Evolutionary conservation across 139 green algal species (phyloP), one percentile per base, ranked within the genome.

Genomic region (Microglena sp.): DNA sequence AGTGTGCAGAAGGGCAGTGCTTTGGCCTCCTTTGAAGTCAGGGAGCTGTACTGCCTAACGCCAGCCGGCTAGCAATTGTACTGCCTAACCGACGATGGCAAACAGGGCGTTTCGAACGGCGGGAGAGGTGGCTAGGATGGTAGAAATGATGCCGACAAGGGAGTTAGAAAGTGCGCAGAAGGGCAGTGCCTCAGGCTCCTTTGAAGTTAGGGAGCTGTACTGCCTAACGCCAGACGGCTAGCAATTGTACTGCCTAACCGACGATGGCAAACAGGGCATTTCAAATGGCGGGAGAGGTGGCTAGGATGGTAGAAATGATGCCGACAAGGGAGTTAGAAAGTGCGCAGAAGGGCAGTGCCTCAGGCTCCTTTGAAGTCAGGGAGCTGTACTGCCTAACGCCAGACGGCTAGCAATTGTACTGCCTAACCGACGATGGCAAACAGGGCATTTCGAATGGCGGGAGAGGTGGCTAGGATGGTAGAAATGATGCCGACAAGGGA

Each of bases 1-100:
- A 96, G 67, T 1, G 88, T 89, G 53, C 83, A 91, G 72, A 91
- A 96, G 4, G 90, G 90, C 33, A 96, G 69, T 4, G 89, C 84
- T 57, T 95, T 84, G 7, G 87, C 86, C 70, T 94, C 87, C 68
- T 83, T 82, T 53, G 67, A 73, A 2, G 83, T 87, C n/a, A n/a
- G n/a, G n/a, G n/a, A n/a, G n/a, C n/a, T n/a, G n/a, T n/a, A n/a
- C n/a, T n/a, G n/a, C n/a, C n/a, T n/a, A n/a, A n/a, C n/a, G n/a
- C n/a, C n/a, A n/a, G n/a, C n/a, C n/a, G n/a, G n/a, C n/a, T n/a
- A n/a, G n/a, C n/a, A n/a, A n/a, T n/a, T n/a, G n/a, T n/a, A n/a
- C n/a, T n/a, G n/a, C n/a, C 77, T 81, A 34, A 60, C 55, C 55
- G 18, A 82, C 67, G 36, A 93, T 89, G 28, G 45, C 62, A 31